Evolutionary conservation across 768 basidiomycete species (phyloP), one percentile per base, ranked within the genome.

Genomic region (Suillus variegatus): DNA sequence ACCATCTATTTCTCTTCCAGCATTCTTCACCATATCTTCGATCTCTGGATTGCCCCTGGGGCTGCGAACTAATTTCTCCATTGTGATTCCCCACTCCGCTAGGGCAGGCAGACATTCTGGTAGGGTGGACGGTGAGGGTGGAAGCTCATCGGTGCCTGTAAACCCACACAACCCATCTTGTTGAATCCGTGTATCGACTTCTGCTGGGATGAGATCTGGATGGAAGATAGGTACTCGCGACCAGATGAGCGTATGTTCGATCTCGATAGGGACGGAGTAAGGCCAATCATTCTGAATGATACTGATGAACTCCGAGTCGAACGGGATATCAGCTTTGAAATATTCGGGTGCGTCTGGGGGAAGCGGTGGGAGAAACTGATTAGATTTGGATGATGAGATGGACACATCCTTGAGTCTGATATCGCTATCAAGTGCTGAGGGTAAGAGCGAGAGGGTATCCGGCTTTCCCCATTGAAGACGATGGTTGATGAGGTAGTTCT

Each of bases 201-300:
- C 77, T 3, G 79, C 70, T 28, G 82, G 82, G 6, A 90, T 76
- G 4, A 93, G 71, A 32, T 82, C 78, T 2, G 84, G 77, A 63
- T 92, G 90, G 62, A 89, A 85, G 64, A 94, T 82, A 3, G 92
- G 91, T 3, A 92, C 72, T 18, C 86, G 83, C 9, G 89, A 88
- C 94, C 94, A 95, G 63, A 94, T 82, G 25, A 94, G 77, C 35
- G 84, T 83, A 74, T 94, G 92, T 67, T 92, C 90, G 36, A 94
- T 80, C 64, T 89, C 87, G 3, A 83, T 71, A 3, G 92, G 93
- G 12, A 93, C 92, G 82, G 91, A 94, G 76, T 95, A 95, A 0
- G 93, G 93, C 93, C 93, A 95, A 72, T 94, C 93, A 71, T 94
- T 93, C 70, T 81, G 87, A 55, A 90, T 90, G 66, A 94, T 87